Conservation (phyloP, 2,329 filamentous ascomycete genomes). For the Cercospora janseana region DNA sequence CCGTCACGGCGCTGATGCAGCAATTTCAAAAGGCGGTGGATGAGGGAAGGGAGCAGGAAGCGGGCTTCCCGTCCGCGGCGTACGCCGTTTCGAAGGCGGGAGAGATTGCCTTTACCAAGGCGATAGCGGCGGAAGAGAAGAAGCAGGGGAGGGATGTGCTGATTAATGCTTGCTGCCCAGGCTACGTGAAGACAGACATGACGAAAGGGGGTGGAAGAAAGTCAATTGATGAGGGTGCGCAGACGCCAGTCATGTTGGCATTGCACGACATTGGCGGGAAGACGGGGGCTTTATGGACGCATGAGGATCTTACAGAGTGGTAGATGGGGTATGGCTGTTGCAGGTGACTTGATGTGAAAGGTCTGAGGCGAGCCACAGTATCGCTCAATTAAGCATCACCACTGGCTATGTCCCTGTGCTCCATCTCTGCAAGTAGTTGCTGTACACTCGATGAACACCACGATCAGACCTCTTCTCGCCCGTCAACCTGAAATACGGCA, state of each 20-base stretch:
- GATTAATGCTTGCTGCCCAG: conserved; percentile 40
- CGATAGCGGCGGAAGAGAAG: conserved; percentile 34
- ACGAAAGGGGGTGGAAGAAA: conserved; percentile 38
- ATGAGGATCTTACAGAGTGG: conserved; percentile 38
- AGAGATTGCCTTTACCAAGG: conserved; percentile 39
- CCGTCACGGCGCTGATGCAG: conserved; percentile 51
- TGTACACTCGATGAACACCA: neutral
- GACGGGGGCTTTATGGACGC: conserved; percentile 39
- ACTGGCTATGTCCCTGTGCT: neutral
- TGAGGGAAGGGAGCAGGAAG: conserved; percentile 46
- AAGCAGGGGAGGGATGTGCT: conserved; percentile 30
- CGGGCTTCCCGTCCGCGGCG: conserved; percentile 51
- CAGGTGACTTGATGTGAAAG: neutral
- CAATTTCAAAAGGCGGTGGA: conserved; percentile 50
- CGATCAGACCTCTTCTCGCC: conserved; percentile 18
- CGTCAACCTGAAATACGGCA: conserved; percentile 37
- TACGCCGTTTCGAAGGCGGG: conserved; percentile 48
- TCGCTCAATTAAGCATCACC: too few relatives aligned
- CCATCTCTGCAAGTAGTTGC: neutral
- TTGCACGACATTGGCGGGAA: conserved; percentile 36
- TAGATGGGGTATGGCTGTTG: neutral
- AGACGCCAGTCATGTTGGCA: conserved; percentile 39
- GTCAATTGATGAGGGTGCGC: conserved; percentile 38
- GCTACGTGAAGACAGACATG: conserved; percentile 42
- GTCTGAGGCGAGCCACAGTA: neutral